Conservation (phyloP, 768 basidiomycete species). For the Pleurotus salmoneostramineus region DNA sequence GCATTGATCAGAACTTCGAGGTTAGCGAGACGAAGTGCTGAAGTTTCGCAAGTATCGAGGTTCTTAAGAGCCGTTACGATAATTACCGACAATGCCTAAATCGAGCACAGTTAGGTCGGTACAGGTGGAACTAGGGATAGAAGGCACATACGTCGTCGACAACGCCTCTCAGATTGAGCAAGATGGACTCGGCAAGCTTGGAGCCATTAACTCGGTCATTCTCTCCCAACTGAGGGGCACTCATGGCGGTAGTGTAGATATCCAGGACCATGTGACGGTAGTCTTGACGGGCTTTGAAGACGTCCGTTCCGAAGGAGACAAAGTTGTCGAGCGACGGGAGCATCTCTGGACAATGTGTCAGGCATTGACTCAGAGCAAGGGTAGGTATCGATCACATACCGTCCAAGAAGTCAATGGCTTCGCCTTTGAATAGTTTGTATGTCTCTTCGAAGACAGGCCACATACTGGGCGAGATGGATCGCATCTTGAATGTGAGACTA, state of each 20-base stretch:
- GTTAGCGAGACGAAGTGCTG: conserved; percentile 67
- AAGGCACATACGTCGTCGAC: conserved; percentile 65
- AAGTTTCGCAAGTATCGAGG: conserved; percentile 59
- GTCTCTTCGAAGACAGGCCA: conserved; percentile 87
- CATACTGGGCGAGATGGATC: conserved; percentile 72
- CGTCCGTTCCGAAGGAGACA: conserved; percentile 75
- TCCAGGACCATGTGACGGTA: conserved; percentile 81
- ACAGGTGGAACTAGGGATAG: neutral
- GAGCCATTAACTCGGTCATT: conserved; percentile 81
- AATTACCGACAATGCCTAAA: conserved; percentile 61
- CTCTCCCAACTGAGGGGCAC: conserved; percentile 71
- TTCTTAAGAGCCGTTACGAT: conserved; percentile 57
- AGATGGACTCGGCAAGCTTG: conserved; percentile 78
- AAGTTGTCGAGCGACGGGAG: conserved; percentile 86
- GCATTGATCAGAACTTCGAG: conserved; percentile 82
- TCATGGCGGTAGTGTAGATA: conserved; percentile 76
- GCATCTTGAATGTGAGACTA: conserved; percentile 77
- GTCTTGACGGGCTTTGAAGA: conserved; percentile 67
- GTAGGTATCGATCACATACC: conserved; percentile 38
- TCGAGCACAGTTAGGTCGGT: conserved; percentile 4
- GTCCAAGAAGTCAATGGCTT: conserved; percentile 84
- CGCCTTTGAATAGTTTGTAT: conserved; percentile 77
- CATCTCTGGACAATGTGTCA: conserved; percentile 54
- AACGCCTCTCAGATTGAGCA: conserved; percentile 75
- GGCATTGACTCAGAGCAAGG: neutral